Base-by-base conservation (phyloP, 305 asterid species). In the Fraxinus baroniana region DNA sequence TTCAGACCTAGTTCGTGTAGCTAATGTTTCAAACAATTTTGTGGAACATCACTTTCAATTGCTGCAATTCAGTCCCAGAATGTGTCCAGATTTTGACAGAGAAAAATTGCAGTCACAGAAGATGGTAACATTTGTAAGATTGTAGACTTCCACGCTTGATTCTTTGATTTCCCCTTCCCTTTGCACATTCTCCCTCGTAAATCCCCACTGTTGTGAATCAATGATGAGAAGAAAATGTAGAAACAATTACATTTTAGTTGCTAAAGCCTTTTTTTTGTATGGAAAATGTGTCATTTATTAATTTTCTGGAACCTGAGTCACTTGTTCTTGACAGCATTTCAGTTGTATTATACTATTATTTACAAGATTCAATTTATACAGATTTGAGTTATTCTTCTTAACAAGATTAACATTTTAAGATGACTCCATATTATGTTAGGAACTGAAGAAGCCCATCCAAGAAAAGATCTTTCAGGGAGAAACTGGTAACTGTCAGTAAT, bases 11-110 rank as follows among this genome's bases (percentile, higher is more conserved):
- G 87, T 55, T 77, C 66, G 57, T 28, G 85, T 76, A 49, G 79
- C 82, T 76, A 79, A 28, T 78, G 66, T 81, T 78, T 83, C 80
- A 83, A 77, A 74, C 84, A 85, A 87, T 66, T 86, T 89, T 84
- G 86, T 79, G 84, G 80, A 79, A 49, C 62, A 36, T 73, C 82
- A n/a, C 76, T 44, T 70, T 15, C 32, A 79, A 36, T 76, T 85
- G 37, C 41, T 24, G 77, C 78, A 49, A 83, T 82, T 82, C 76
- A 80, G 84, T 83, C 46, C 36, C 82, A 78, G 82, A 83, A 72
- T 41, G 83, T 62, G 81, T 80, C 79, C 86, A 85, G 78, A 76
- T 71, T 81, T 82, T 60, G 64, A 24, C 22, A 68, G 9, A 35
- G 52, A 70, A 33, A 26, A 76, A 82, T 26, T 24, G 73, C 73